phyloP scores from a whole-genome alignment of 106 monocot genomes.

The Phalaenopsis aphrodite region DNA sequence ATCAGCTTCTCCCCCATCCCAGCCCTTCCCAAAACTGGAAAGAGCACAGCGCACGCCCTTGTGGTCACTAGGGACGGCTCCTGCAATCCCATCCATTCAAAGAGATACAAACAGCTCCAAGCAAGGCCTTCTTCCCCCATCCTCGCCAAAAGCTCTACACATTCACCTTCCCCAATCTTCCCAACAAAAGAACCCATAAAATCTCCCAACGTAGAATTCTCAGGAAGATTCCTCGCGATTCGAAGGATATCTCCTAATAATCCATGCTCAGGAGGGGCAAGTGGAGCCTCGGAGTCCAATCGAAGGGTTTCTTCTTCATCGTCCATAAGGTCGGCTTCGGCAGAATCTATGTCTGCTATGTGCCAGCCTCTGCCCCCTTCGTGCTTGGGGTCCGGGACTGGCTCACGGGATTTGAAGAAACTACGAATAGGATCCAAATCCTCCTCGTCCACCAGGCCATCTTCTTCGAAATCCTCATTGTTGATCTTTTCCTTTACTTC shows the following conservation, averaged over 20 bases:
- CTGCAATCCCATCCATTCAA: slow-evolving; percentile 83
- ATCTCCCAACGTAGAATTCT: slow-evolving; percentile 52
- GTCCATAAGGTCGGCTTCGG: slow-evolving; percentile 44
- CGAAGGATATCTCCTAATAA: slow-evolving; percentile 43
- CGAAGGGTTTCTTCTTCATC: neutral
- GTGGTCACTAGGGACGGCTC: slow-evolving; percentile 48
- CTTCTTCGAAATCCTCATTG: slow-evolving; percentile 10
- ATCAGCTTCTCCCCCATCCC: slow-evolving; percentile 67
- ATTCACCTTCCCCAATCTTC: slow-evolving; percentile 56
- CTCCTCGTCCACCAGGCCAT: slow-evolving; percentile 16
- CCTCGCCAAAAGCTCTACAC: slow-evolving; percentile 56
- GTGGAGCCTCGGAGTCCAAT: neutral
- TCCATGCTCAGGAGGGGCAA: slow-evolving; percentile 1
- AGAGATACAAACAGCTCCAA: slow-evolving; percentile 49
- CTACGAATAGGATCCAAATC: slow-evolving; percentile 42
- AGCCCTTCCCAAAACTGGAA: slow-evolving; percentile 49
- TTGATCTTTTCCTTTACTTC: slow-evolving; percentile 3
- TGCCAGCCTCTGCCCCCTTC: slow-evolving; percentile 21
- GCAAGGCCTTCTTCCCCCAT: slow-evolving; percentile 62
- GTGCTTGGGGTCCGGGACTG: slow-evolving; percentile 29
- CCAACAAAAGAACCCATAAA: slow-evolving; percentile 43
- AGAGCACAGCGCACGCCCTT: slow-evolving; percentile 41
- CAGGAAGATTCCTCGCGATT: slow-evolving; percentile 42
- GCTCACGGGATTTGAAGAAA: slow-evolving; percentile 42
- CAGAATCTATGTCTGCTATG: slow-evolving; percentile 25